These are phyloP conservation scores for Coemansia sp. DNA, from an alignment of 192 early-diverging fungal species.

Conservation along the genomic window DNA sequence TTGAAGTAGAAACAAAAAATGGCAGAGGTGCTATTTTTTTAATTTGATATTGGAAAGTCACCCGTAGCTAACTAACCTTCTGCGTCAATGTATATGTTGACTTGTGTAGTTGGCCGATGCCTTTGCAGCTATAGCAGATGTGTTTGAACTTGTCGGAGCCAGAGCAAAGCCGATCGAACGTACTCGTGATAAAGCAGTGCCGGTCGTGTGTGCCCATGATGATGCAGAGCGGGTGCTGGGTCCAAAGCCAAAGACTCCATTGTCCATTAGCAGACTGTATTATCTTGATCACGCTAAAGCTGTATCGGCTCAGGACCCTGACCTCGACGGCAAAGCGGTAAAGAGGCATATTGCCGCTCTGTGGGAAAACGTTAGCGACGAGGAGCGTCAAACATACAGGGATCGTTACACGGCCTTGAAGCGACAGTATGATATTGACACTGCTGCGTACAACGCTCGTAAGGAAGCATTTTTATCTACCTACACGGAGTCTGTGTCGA, in stretches of 20 bases:
- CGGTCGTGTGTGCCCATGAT: neutral
- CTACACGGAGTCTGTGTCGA: constrained; percentile 22
- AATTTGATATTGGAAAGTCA: neutral
- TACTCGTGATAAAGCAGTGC: neutral
- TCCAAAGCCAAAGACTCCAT: neutral
- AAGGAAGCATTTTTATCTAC: neutral
- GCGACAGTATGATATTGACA: neutral
- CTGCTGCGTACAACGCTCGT: constrained; percentile 10
- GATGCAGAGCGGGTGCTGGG: neutral
- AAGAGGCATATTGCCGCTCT: neutral
- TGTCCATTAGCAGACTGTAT: neutral
- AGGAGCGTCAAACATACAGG: neutral
- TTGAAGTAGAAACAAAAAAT: neutral
- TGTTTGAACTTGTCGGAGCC: neutral
- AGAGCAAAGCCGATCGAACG: neutral
- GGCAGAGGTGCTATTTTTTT: too few relatives aligned
- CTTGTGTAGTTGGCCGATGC: neutral
- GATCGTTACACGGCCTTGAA: neutral
- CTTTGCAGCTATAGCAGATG: neutral
- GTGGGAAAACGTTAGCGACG: neutral
- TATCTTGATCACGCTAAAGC: neutral
- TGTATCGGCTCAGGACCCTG: neutral
- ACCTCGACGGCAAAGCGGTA: neutral
- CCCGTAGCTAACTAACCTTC: neutral
- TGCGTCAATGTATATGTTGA: neutral